phyloP scores from a whole-genome alignment of 352 stramenopile genomes.

The Globisporangium yorkense region DNA sequence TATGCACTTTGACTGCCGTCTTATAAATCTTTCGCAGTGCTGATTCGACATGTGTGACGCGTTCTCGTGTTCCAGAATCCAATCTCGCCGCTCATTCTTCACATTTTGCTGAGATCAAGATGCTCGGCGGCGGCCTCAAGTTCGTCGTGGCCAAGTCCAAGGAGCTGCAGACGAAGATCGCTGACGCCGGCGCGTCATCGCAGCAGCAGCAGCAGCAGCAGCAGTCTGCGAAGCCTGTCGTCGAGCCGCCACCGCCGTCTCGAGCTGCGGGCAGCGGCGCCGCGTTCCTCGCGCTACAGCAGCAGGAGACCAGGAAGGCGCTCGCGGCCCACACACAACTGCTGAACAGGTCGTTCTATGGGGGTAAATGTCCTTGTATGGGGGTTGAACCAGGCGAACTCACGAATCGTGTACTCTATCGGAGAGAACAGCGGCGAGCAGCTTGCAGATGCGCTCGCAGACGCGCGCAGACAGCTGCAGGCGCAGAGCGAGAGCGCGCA shows the following conservation, averaged over 20 bases:
- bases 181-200: background rate
- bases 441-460: conserved; percentile 31
- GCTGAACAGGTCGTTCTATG: conserved; percentile 26
- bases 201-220: background rate
- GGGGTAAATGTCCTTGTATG: too few relatives aligned
- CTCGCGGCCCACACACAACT: conserved; percentile 38
- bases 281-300: conserved; percentile 36
- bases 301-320: conserved; percentile 23
- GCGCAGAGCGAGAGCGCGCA: conserved; percentile 62
- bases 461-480: conserved; percentile 40
- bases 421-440: conserved; percentile 33
- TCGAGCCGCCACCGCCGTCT: background rate
- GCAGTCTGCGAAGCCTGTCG: background rate
- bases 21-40: background rate
- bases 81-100: too few relatives aligned
- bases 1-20: background rate
- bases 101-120: conserved; percentile 5
- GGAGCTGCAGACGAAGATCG: conserved; percentile 53
- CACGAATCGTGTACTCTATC: background rate
- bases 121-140: conserved; percentile 49
- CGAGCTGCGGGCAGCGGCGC: background rate
- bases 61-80: too few relatives aligned
- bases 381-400: background rate
- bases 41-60: background rate
- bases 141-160: conserved; percentile 76